Percentiles rank a stretch among this genome's conserved stretches.
Evolutionary conservation across 306 rosid species (phyloP).

Genomic region (Inga laurina): DNA sequence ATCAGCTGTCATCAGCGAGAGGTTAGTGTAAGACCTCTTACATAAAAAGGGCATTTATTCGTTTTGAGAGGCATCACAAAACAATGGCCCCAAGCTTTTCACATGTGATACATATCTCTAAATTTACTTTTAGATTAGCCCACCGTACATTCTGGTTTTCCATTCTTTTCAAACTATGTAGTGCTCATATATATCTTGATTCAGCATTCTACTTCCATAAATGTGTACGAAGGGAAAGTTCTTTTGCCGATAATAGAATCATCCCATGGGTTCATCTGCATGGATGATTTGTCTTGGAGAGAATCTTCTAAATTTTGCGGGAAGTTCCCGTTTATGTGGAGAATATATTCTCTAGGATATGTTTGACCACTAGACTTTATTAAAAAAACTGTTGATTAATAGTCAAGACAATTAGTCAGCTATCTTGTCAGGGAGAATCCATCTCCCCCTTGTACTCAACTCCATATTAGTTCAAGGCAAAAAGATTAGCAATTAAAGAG

Average conservation of each 20-base stretch:
- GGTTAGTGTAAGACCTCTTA: constrained; percentile 50
- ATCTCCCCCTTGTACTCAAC: constrained; percentile 13
- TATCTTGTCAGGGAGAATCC: constrained; percentile 20
- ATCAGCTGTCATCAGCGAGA: constrained; percentile 51
- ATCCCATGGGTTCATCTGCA: constrained; percentile 16
- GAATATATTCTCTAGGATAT: constrained; percentile 5
- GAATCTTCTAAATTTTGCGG: constrained; percentile 5
- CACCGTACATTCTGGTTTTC: constrained; percentile 9
- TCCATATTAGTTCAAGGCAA: constrained; percentile 15
- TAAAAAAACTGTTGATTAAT: constrained; percentile 13
- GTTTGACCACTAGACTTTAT: constrained; percentile 1
- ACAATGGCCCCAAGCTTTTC: constrained; percentile 25
- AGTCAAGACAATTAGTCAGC: constrained; percentile 4
- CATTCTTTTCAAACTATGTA: not conserved
- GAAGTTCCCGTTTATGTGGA: constrained; percentile 4
- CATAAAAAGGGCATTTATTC: not conserved
- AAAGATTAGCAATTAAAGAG: not conserved
- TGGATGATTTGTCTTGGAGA: not conserved
- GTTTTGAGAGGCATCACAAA: constrained; percentile 3
- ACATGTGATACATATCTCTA: constrained; percentile 14
- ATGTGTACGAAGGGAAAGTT: not conserved
- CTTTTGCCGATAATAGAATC: constrained; percentile 22
- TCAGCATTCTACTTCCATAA: constrained; percentile 11
- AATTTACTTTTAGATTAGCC: constrained; percentile 1
- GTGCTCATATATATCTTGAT: constrained; percentile 5